Evolutionary conservation across 2,329 filamentous ascomycete genomes (phyloP).

Genomic region (Rutstroemia sp.): DNA sequence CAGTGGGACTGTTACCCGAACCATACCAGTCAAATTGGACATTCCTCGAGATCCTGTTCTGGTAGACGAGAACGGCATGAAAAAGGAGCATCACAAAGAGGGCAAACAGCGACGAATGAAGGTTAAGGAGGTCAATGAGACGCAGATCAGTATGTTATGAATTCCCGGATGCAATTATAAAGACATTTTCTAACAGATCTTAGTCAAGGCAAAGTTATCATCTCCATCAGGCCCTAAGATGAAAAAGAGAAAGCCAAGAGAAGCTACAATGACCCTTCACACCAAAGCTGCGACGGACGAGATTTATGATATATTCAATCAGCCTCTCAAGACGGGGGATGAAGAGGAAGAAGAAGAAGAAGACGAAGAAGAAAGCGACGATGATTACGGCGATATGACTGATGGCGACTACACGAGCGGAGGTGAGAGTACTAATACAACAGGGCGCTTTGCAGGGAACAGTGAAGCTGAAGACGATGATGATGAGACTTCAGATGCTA

Average conservation of each 20-base stretch:
- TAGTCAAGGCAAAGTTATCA: slow-evolving; percentile 88
- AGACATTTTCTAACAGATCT: slow-evolving; percentile 26
- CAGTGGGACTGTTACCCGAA: slow-evolving; percentile 16
- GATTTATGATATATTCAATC: slow-evolving; percentile 95
- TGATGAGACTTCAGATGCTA: slow-evolving; percentile 47
- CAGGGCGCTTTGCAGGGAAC: slow-evolving; percentile 59
- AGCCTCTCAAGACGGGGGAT: slow-evolving; percentile 51
- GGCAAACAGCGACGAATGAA: slow-evolving; percentile 63
- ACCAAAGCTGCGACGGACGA: slow-evolving; percentile 94
- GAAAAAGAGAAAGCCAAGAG: slow-evolving; percentile 57
- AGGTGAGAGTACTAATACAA: slow-evolving; percentile 68
- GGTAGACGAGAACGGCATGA: slow-evolving; percentile 49
- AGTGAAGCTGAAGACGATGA: slow-evolving; percentile 59
- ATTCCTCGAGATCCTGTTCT: slow-evolving; percentile 31
- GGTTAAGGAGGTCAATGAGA: slow-evolving; percentile 79
- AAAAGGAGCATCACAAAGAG: slow-evolving; percentile 38
- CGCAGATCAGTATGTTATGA: slow-evolving; percentile 70
- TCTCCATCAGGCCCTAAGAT: slow-evolving; percentile 82
- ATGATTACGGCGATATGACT: slow-evolving; percentile 54
- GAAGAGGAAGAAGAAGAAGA: slow-evolving; percentile 22
- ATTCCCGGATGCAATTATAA: not conserved
- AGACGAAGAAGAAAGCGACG: slow-evolving; percentile 44
- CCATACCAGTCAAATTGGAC: not conserved
- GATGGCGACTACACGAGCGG: slow-evolving; percentile 76
- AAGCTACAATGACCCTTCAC: slow-evolving; percentile 98